Conservation (phyloP, 2,329 filamentous ascomycete genomes). For the Sporothrix protearum region DNA sequence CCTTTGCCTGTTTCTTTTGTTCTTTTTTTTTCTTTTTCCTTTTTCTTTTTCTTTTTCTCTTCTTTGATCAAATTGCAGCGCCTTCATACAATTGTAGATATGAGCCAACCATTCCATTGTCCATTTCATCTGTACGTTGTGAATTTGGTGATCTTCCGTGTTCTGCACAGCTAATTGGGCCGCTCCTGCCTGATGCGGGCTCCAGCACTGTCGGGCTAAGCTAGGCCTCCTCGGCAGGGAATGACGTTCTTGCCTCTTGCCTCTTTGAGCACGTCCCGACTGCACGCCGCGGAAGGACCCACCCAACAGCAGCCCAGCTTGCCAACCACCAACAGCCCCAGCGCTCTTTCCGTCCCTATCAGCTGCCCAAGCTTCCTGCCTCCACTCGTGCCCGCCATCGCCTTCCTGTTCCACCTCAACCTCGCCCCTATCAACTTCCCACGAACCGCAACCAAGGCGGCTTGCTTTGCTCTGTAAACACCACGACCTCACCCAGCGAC, state of each 20-base stretch:
- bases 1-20: background rate
- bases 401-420: slow-evolving; percentile 1
- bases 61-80: background rate
- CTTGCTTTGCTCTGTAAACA: background rate
- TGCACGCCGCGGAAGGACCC: background rate
- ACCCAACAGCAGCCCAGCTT: background rate
- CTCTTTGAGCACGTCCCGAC: background rate
- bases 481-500: background rate
- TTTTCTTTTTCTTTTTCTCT: too few species aligned
- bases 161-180: background rate
- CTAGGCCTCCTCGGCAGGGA: background rate
- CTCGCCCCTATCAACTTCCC: background rate
- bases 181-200: background rate
- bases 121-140: background rate
- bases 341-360: background rate
- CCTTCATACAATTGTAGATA: background rate
- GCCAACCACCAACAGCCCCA: background rate
- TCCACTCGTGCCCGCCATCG: background rate
- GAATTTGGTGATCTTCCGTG: background rate
- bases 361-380: slow-evolving; percentile 4
- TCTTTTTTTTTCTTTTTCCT: too few species aligned
- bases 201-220: background rate
- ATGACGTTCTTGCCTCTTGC: slow-evolving; percentile 10
- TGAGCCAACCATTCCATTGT: too few species aligned
- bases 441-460: background rate